A percentile compares a stretch with the other conserved stretches of the same genome.
Evolutionary conservation across 805 yeast genomes (phyloP).

Genomic region (Spathaspora sp.): DNA sequence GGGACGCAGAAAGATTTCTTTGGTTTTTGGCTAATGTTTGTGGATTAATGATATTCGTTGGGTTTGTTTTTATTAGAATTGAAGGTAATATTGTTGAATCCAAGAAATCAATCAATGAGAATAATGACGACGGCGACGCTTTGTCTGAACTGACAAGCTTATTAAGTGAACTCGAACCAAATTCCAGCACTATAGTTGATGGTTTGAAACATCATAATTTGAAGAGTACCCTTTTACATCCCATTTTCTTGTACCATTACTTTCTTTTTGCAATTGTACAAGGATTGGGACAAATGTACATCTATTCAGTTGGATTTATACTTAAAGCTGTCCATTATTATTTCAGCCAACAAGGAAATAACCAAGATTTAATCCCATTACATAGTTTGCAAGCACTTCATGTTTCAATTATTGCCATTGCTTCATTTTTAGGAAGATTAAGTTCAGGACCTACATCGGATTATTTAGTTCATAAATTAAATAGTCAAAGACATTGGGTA

Average conservation of each 20-base stretch:
- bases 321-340: slow-evolving; percentile 25
- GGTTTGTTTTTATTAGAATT: slow-evolving; percentile 27
- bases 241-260: slow-evolving; percentile 30
- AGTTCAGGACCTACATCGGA: slow-evolving; percentile 31
- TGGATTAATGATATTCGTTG: slow-evolving; percentile 21
- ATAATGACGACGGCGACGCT: background rate
- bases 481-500: slow-evolving; percentile 31
- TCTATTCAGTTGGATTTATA: slow-evolving; percentile 29
- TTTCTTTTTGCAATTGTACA: slow-evolving; percentile 27
- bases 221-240: slow-evolving; percentile 20
- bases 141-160: background rate
- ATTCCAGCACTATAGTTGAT: background rate
- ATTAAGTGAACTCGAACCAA: background rate
- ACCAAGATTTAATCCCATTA: slow-evolving; percentile 10
- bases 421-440: slow-evolving; percentile 29
- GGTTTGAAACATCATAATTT: slow-evolving; percentile 16
- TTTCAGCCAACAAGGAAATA: slow-evolving; percentile 6
- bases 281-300: slow-evolving; percentile 37
- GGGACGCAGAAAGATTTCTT: slow-evolving; percentile 20
- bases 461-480: slow-evolving; percentile 17
- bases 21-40: slow-evolving; percentile 19
- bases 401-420: slow-evolving; percentile 29
- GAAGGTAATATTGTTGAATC: slow-evolving; percentile 20
- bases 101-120: background rate
- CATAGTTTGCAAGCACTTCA: slow-evolving; percentile 27